phyloP scores from a whole-genome alignment of 176 grass and related monocot species.

The Luzula sylvatica region DNA sequence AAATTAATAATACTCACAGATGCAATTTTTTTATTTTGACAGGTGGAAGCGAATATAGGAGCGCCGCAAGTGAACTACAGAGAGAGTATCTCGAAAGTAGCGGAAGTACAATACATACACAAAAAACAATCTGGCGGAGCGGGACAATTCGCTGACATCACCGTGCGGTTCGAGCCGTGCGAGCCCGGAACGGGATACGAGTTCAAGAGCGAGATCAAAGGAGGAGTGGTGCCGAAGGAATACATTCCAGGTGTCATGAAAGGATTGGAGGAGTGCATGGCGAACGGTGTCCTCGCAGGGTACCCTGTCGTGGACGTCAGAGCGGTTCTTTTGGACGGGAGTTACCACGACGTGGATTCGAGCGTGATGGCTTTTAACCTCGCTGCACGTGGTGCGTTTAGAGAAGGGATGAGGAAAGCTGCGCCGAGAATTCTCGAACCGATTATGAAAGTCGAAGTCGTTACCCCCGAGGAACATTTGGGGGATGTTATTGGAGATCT shows the following conservation, averaged over 20 bases:
- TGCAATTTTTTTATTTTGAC: slow-evolving; percentile 18
- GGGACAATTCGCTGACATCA: slow-evolving; percentile 92
- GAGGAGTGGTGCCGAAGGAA: slow-evolving; percentile 89
- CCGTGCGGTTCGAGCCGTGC: slow-evolving; percentile 77
- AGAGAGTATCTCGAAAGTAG: slow-evolving; percentile 87
- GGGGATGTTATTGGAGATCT: slow-evolving; percentile 98
- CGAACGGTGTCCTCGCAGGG: slow-evolving; percentile 86
- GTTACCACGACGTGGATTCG: slow-evolving; percentile 98
- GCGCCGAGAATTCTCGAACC: slow-evolving; percentile 76
- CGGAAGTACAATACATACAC: slow-evolving; percentile 77
- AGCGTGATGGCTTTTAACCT: slow-evolving; percentile 93
- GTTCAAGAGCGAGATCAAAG: slow-evolving; percentile 96
- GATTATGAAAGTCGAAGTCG: slow-evolving; percentile 91
- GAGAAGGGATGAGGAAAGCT: slow-evolving; percentile 83
- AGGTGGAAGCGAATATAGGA: slow-evolving; percentile 95
- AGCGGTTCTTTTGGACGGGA: slow-evolving; percentile 77
- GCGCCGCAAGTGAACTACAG: slow-evolving; percentile 99
- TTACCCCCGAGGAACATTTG: slow-evolving; percentile 96
- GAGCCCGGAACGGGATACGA: slow-evolving; percentile 89
- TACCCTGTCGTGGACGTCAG: slow-evolving; percentile 84
- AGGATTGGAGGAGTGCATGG: slow-evolving; percentile 84
- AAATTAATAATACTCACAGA: too few relatives aligned
- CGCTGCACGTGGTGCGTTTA: slow-evolving; percentile 87
- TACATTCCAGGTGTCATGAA: slow-evolving; percentile 95
- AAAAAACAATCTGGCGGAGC: slow-evolving; percentile 96